Percentiles rank a stretch among this genome's conserved stretches.
Conservation (phyloP, 2,329 filamentous ascomycete genomes). For the Diaporthe velutina region DNA sequence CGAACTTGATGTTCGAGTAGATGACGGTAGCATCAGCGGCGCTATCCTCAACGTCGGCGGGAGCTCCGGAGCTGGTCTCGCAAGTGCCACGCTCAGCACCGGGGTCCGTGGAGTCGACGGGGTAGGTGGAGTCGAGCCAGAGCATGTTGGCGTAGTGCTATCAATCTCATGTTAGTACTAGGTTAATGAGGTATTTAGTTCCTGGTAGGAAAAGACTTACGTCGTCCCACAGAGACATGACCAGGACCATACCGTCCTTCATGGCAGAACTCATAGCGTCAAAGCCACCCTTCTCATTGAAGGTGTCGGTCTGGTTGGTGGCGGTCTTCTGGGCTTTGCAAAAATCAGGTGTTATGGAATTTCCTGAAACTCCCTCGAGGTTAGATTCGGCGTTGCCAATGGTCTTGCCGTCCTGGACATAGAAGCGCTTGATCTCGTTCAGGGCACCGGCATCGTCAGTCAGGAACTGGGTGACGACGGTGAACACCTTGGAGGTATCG, state of each 20-base stretch:
- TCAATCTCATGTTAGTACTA: neutral
- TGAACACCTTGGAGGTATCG: conserved; percentile 71
- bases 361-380: conserved; percentile 55
- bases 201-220: neutral
- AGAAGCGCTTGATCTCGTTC: conserved; percentile 73
- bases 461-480: conserved; percentile 76
- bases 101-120: conserved; percentile 53
- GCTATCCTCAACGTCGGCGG: conserved; percentile 60
- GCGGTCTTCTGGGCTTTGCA: conserved; percentile 70
- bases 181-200: neutral
- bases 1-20: conserved; percentile 72
- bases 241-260: conserved; percentile 59
- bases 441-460: conserved; percentile 63
- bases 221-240: conserved; percentile 72
- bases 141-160: conserved; percentile 70
- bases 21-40: conserved; percentile 63
- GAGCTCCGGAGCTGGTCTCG: conserved; percentile 63
- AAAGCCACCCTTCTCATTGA: conserved; percentile 69
- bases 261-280: conserved; percentile 65
- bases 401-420: conserved; percentile 72
- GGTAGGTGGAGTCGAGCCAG: conserved; percentile 71
- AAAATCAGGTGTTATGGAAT: conserved; percentile 68
- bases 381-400: conserved; percentile 65
- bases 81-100: conserved; percentile 69
- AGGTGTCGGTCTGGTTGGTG: conserved; percentile 68